Evolutionary conservation across 179 eudicot genomes (phyloP).

Genomic region (Camellia oleifera): DNA sequence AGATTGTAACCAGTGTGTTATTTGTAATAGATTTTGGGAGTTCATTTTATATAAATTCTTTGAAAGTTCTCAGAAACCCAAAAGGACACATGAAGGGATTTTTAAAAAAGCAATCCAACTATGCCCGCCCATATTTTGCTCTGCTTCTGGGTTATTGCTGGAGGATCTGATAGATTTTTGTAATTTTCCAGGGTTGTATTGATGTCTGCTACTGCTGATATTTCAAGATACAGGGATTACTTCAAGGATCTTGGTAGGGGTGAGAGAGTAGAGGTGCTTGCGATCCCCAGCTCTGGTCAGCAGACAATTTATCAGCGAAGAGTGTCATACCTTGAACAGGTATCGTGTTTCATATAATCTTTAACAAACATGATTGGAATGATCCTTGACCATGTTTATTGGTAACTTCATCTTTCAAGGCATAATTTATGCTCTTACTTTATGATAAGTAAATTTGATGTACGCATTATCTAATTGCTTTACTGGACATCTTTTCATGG

Average conservation of each 20-base stretch:
- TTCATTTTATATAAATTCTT: neutral
- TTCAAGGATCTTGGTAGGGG: slow-evolving; percentile 83
- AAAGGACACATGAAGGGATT: neutral
- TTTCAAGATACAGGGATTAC: slow-evolving; percentile 76
- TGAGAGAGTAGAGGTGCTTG: slow-evolving; percentile 93
- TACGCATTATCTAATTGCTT: neutral
- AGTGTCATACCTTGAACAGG: slow-evolving; percentile 90
- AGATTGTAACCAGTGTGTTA: neutral
- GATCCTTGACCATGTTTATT: neutral
- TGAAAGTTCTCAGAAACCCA: neutral
- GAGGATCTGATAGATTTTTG: slow-evolving; percentile 6
- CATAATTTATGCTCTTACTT: neutral
- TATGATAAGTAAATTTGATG: neutral
- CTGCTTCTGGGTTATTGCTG: neutral
- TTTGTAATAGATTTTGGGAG: neutral
- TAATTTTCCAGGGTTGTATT: slow-evolving; percentile 67
- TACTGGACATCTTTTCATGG: neutral
- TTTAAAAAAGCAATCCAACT: neutral
- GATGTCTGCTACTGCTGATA: slow-evolving; percentile 98
- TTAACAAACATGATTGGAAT: neutral
- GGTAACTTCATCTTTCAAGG: neutral
- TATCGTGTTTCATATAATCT: slow-evolving; percentile 19
- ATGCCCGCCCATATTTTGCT: neutral
- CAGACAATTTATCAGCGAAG: slow-evolving; percentile 57
- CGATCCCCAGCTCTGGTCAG: slow-evolving; percentile 67